Conservation (phyloP, 2,329 filamentous ascomycete genomes). For the Chaetomium olivaceum region DNA sequence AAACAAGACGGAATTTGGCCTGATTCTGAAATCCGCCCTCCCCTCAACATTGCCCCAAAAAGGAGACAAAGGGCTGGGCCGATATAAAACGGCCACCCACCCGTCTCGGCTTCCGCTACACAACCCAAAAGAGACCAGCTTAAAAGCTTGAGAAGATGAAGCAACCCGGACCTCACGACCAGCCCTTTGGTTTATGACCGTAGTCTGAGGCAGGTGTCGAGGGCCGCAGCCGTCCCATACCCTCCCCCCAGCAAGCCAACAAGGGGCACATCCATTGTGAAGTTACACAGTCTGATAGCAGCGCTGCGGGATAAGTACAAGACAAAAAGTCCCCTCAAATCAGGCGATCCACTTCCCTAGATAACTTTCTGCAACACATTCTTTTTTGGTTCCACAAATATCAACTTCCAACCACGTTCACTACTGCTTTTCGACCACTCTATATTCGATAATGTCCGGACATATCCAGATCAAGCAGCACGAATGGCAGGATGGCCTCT, state of each 20-base stretch:
- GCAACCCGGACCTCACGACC: background rate
- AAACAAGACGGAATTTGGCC: background rate
- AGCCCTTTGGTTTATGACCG: conserved; percentile 4
- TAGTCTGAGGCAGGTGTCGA: background rate
- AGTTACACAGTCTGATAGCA: background rate
- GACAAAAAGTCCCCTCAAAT: background rate
- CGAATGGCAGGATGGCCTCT: conserved; percentile 36
- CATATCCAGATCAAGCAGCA: background rate
- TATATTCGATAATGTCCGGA: background rate
- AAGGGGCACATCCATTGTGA: background rate
- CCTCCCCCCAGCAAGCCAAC: background rate
- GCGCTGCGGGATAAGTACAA: background rate
- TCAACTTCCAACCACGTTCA: background rate
- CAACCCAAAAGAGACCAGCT: background rate
- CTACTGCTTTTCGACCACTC: background rate
- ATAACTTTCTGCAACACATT: background rate
- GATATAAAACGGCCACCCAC: background rate
- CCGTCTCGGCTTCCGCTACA: too few relatives aligned
- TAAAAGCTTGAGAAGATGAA: background rate
- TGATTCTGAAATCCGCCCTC: background rate
- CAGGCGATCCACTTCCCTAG: background rate
- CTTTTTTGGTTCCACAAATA: background rate
- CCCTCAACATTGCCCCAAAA: background rate
- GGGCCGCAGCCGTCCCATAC: background rate
- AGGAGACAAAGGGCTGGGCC: background rate